These are phyloP conservation scores for Musa beccarii DNA, from an alignment of 176 grass and related monocot genomes.

Conservation along the genomic window DNA sequence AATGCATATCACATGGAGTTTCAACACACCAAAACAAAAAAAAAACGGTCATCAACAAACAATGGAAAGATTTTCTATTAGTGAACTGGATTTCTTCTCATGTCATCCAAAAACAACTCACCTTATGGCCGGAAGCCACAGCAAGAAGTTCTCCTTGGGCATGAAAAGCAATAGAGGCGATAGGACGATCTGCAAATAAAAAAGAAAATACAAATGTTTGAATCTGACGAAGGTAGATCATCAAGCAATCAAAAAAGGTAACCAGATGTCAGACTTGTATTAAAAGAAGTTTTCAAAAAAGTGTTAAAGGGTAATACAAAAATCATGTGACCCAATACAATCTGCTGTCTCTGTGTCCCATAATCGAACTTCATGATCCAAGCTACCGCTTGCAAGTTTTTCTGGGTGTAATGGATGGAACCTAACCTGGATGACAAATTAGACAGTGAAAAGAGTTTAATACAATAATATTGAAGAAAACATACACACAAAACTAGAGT, in stretches of 20 bases:
- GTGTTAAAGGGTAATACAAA: slow-evolving; percentile 25
- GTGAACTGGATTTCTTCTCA: too few species aligned
- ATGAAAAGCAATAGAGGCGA: slow-evolving; percentile 98
- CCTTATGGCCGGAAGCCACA: slow-evolving; percentile 98
- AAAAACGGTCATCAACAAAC: neutral
- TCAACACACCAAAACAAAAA: neutral
- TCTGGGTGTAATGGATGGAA: slow-evolving; percentile 88
- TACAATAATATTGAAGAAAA: too few species aligned
- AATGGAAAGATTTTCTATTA: too few species aligned
- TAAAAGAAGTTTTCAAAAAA: too few species aligned
- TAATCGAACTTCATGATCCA: slow-evolving; percentile 95
- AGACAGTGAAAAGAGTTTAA: neutral
- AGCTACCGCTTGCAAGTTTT: slow-evolving; percentile 95
- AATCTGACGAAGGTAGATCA: too few species aligned
- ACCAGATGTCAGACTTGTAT: too few species aligned
- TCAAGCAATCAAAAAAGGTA: too few species aligned
- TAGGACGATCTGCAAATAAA: slow-evolving; percentile 63
- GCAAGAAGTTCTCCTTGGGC: slow-evolving; percentile 87
- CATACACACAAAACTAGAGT: too few species aligned
- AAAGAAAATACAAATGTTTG: neutral
- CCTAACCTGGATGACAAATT: slow-evolving; percentile 57
- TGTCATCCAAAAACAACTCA: slow-evolving; percentile 21
- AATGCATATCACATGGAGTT: neutral
- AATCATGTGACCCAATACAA: slow-evolving; percentile 69
- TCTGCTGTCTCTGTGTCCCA: slow-evolving; percentile 83